Base-by-base conservation (phyloP, 1,284 basidiomycete species). In the Papiliotrema laurentii region DNA sequence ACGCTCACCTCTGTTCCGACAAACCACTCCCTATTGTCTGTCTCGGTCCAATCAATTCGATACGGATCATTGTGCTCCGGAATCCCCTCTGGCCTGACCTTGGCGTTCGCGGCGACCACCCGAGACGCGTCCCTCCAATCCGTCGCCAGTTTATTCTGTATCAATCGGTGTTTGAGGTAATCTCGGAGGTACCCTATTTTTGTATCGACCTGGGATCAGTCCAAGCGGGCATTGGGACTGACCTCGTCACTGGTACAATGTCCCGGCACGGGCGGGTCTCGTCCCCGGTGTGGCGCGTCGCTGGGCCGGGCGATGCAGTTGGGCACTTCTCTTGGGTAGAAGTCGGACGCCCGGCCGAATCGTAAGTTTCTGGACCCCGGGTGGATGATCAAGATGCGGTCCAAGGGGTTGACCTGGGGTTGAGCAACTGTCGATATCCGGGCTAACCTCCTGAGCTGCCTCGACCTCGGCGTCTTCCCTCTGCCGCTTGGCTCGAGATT, bases 271-370 rank as follows among this genome's bases (percentile, higher is more conserved):
- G 61, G 62, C 2, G 63, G 59, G 34, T 65, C 55, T 24, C 43
- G 40, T 5, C 58, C 59, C 26, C 63, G 51, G 6, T 54, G 43
- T 0, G 51, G 42, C 0, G 50, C 48, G 9, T 45, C 55, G 5
- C 37, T 45, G 1, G 60, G 60, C 50, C 63, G 59, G 41, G 68
- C 71, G 18, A 74, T 74, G 48, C 71, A 73, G 45, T 72, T 71
- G 1, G 69, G 71, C 7, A 73, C 54, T 49, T 73, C 68, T 44
- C 69, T 59, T 1, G 73, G 73, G 47, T 74, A 70, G 40, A 66
- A 71, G 47, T 97, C 92, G n/a, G 85, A 87, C 0, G 93, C 91
- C 61, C 83, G 82, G 24, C 96, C 96, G 41, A 99, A 83, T 25
- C 91, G 84, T 30, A 97, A 75, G 63, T 78, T 85, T 25, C 88